These are phyloP conservation scores for Trypanosoma vivax DNA, from an alignment of 208 protist genomes.

Conservation along the genomic window DNA sequence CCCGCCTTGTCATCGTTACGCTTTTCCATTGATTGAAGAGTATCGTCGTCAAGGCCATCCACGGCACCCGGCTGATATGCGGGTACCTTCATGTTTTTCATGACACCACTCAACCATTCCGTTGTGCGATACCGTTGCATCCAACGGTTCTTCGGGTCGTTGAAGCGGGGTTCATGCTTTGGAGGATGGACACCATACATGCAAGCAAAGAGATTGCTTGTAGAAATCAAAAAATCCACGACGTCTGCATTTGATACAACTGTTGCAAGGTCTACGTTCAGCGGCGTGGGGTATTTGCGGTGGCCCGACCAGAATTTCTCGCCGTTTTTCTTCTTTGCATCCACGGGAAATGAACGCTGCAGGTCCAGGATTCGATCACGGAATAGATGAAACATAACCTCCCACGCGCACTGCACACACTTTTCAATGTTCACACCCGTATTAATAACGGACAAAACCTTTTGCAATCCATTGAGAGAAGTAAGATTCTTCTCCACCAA, in stretches of 20 bases:
- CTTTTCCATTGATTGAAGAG: conserved; percentile 29
- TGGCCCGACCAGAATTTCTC: conserved; percentile 91
- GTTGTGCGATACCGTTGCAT: conserved; percentile 69
- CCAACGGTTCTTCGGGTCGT: conserved; percentile 77
- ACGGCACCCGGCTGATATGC: conserved; percentile 45
- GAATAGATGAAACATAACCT: conserved; percentile 94
- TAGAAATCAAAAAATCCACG: conserved; percentile 63
- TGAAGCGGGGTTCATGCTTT: conserved; percentile 79
- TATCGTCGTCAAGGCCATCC: conserved; percentile 76
- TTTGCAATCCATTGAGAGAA: conserved; percentile 42
- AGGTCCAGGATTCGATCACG: conserved; percentile 96
- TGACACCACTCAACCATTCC: conserved; percentile 45
- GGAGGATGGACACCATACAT: conserved; percentile 80
- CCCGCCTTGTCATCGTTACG: conserved; percentile 17
- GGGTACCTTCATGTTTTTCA: conserved; percentile 24
- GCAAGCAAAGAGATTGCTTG: conserved; percentile 76
- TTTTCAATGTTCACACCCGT: conserved; percentile 78
- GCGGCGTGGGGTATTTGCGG: conserved; percentile 72
- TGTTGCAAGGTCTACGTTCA: conserved; percentile 28
- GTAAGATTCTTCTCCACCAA: conserved; percentile 72
- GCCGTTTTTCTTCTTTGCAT: conserved; percentile 91
- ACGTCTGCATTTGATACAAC: conserved; percentile 34
- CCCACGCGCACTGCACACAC: conserved; percentile 93
- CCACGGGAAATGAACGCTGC: conserved; percentile 95
- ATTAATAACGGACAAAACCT: conserved; percentile 44